These are phyloP conservation scores for Aspergillus cavernicola DNA, from an alignment of 495 filamentous ascomycete species.

Conservation along the genomic window DNA sequence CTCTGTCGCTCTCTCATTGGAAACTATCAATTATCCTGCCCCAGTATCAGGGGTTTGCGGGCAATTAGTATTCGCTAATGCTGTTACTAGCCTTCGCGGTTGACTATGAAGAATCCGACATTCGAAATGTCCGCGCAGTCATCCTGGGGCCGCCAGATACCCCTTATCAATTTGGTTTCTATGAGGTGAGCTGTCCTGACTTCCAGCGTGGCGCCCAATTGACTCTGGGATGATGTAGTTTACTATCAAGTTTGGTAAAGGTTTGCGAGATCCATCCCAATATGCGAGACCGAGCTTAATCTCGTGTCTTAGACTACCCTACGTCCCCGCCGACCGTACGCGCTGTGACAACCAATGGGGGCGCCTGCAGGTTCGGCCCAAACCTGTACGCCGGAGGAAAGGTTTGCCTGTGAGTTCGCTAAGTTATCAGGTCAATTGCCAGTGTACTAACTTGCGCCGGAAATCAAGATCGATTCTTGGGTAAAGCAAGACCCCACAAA, in stretches of 20 bases:
- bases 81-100: constrained; percentile 73
- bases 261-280: background rate
- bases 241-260: constrained; percentile 21
- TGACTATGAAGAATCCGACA: constrained; percentile 78
- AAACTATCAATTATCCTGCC: background rate
- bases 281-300: background rate
- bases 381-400: constrained; percentile 92
- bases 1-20: background rate
- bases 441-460: constrained; percentile 14
- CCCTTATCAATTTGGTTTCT: constrained; percentile 96
- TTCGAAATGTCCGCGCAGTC: constrained; percentile 81
- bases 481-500: constrained; percentile 41
- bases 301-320: constrained; percentile 67
- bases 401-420: constrained; percentile 74
- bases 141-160: constrained; percentile 93
- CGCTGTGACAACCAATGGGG: constrained; percentile 80
- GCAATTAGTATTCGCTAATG: background rate
- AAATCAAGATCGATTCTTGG: constrained; percentile 80
- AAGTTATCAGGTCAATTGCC: background rate
- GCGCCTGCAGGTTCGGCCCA: constrained; percentile 86
- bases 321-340: constrained; percentile 72
- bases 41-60: background rate
- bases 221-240: constrained; percentile 15
- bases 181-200: constrained; percentile 59
- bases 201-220: background rate